A percentile compares a stretch with the other conserved stretches of the same genome.
Evolutionary conservation across 78 protist species (phyloP).

Genomic region (Dictyostelium intermedium): DNA sequence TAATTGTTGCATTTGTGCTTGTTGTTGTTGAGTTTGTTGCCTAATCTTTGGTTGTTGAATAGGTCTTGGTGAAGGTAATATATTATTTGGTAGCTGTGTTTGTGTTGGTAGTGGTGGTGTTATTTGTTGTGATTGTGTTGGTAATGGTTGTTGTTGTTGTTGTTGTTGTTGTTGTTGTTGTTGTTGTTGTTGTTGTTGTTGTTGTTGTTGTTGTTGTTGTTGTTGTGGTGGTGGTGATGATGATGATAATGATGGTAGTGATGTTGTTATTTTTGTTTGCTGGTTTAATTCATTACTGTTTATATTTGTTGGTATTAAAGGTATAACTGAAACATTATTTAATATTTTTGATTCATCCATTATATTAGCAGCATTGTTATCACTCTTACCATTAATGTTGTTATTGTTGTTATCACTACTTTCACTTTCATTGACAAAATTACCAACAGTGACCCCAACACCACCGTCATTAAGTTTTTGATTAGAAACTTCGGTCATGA

Average conservation of each 20-base stretch:
- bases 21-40: not conserved
- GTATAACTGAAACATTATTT: not conserved
- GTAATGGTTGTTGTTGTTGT: not conserved
- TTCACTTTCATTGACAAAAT: not conserved
- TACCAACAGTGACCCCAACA: not conserved
- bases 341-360: not conserved
- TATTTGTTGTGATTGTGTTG: not conserved
- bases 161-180: not conserved
- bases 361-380: not conserved
- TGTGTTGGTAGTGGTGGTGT: not conserved
- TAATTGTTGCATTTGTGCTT: not conserved
- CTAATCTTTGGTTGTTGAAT: not conserved
- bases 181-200: not conserved
- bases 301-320: not conserved
- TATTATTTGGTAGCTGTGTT: not conserved
- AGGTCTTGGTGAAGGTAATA: slow-evolving; percentile 7
- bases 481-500: not conserved
- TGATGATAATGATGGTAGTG: not conserved
- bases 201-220: not conserved
- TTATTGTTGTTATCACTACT: not conserved
- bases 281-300: not conserved
- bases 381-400: not conserved
- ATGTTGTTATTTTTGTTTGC: not conserved
- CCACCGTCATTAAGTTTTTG: not conserved
- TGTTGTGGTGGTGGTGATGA: not conserved